Evolutionary conservation across 78 protist genomes (phyloP).

Genomic region (Protostelium mycophagum): DNA sequence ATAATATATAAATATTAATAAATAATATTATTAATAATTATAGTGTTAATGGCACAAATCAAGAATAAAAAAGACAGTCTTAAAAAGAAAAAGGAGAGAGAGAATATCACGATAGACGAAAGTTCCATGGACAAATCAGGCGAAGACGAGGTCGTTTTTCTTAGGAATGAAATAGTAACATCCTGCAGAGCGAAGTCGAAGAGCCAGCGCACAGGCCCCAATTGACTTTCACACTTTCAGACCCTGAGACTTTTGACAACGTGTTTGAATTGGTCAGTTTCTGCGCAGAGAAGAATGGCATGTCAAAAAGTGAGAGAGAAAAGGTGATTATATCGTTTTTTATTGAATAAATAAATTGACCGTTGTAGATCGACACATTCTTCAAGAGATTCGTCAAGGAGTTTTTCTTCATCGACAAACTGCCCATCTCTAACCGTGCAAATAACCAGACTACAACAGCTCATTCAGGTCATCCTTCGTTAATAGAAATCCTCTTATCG

Average conservation of each 20-base stretch:
- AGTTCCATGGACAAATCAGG: neutral
- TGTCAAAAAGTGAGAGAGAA: neutral
- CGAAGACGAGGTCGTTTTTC: neutral
- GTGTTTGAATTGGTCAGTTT: neutral
- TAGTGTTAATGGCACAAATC: neutral
- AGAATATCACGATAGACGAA: neutral
- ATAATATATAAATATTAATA: constrained; percentile 12
- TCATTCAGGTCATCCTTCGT: neutral
- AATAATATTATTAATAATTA: neutral
- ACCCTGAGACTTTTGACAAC: neutral
- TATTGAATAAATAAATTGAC: neutral
- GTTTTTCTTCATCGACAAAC: neutral
- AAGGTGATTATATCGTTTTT: neutral
- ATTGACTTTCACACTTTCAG: neutral
- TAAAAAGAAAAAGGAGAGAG: neutral
- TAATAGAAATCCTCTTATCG: no score
- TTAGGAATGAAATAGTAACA: no score
- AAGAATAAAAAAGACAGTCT: neutral
- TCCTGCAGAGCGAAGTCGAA: neutral
- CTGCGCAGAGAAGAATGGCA: neutral
- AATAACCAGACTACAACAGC: neutral
- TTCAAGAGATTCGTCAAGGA: neutral
- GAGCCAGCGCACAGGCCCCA: no score
- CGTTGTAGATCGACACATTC: neutral
- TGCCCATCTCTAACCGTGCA: neutral